Conservation (phyloP, 2,329 filamentous ascomycete genomes). For the Balansia obtecta region DNA sequence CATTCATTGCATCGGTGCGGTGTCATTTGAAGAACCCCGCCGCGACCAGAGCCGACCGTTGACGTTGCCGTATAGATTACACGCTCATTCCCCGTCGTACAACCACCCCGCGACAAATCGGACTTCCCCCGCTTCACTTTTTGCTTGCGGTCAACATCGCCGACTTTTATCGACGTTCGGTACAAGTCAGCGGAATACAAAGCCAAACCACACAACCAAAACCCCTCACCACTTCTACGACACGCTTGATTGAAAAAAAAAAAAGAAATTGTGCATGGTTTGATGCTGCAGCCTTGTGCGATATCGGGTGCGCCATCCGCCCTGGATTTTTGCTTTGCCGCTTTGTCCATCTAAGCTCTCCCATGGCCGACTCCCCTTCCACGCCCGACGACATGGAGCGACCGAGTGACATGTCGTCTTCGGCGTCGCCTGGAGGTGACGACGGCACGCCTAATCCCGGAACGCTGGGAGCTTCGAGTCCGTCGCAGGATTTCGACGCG, state of each 20-base stretch:
- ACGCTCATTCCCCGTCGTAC: conserved; percentile 1
- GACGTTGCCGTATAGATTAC: conserved; percentile 3
- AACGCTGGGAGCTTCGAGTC: conserved; percentile 36
- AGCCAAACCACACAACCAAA: background rate
- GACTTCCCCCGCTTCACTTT: background rate
- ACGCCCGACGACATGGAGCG: conserved; percentile 34
- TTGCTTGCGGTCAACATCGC: background rate
- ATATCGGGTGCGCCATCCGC: conserved; percentile 6
- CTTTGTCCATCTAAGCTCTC: background rate
- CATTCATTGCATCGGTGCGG: background rate
- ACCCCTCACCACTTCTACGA: background rate
- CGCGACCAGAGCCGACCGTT: background rate
- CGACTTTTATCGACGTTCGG: background rate
- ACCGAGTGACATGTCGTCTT: conserved; percentile 21
- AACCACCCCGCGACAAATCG: conserved; percentile 1
- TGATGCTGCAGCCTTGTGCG: background rate
- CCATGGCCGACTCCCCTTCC: conserved; percentile 22
- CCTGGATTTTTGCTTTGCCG: conserved; percentile 2
- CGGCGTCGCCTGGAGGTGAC: conserved; percentile 31
- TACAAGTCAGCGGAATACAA: background rate
- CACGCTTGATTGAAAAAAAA: background rate
- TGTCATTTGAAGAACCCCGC: background rate
- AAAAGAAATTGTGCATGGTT: conserved; percentile 8
- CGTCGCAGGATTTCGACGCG: conserved; percentile 26
- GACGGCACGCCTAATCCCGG: conserved; percentile 9